Evolutionary conservation across 257 asterid genomes (phyloP), one percentile per base, ranked within the genome.

Genomic region (Nicotiana noctiflora): DNA sequence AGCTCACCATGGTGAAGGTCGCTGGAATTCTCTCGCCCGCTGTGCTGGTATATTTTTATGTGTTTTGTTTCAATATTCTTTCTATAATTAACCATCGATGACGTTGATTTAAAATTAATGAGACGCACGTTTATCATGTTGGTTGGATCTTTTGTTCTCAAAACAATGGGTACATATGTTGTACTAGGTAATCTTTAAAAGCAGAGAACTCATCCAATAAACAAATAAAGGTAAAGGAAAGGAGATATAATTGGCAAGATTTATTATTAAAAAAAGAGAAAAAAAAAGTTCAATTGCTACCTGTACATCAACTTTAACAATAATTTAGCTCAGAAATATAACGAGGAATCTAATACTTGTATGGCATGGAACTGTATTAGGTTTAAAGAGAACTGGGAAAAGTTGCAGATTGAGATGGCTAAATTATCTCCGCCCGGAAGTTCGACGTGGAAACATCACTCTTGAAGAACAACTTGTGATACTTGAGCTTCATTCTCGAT

Each of bases 401-500:
- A 94, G 98, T 86, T 94, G 98, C 85, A 87, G 98, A 85, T 79
- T 90, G 63, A 84, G 94, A 66, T 90, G 94, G 94, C 84, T 90
- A 21, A 94, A 94, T 77, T 94, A 94, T 82, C 86, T 94, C 6
- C 96, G 95, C 1, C 98, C 98, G 0, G 94, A 94, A 19, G 97
- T 94, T 64, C 95, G 98, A 13, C 98, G 96, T 12, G 98, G 98
- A 18, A 94, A 90, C 79, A 94, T 94, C 76, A 89, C 96, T 37
- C 97, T 94, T 4, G 95, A 94, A 76, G 98, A 94, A 83, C 98
- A 94, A 25, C 94, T 94, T 74, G 23, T 93, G 81, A 94, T 94
- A 84, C 97, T 94, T 4, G 96, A 94, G 81, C 98, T 94, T 84
- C 98, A 94, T 90, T 91, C 90, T 25, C 93, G 96, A n/a, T 94